Evolutionary conservation across 495 filamentous ascomycete species (phyloP).

Genomic region (Penicillium lividum): DNA sequence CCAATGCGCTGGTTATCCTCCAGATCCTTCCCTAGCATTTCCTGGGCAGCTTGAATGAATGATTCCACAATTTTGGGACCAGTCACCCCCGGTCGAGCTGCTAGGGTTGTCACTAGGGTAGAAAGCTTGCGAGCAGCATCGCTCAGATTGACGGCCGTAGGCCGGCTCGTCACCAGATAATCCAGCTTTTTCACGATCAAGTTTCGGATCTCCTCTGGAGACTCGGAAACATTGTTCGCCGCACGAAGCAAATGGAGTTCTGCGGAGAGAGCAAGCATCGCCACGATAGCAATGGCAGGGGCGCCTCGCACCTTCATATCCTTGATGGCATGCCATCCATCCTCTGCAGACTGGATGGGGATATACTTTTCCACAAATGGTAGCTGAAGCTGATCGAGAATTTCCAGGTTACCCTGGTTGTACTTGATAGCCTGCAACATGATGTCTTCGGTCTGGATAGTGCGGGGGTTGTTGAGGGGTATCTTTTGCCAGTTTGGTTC

Average conservation of each 20-base stretch:
- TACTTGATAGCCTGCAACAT: slow-evolving; percentile 88
- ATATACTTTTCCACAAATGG: slow-evolving; percentile 87
- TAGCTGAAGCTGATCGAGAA: slow-evolving; percentile 86
- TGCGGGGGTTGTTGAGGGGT: neutral
- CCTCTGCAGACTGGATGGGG: slow-evolving; percentile 67
- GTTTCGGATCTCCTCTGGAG: slow-evolving; percentile 57
- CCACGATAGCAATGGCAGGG: slow-evolving; percentile 96
- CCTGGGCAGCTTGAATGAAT: slow-evolving; percentile 78
- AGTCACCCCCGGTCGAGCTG: slow-evolving; percentile 32
- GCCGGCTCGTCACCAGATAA: slow-evolving; percentile 82
- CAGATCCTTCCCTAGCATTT: slow-evolving; percentile 85
- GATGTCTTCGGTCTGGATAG: neutral
- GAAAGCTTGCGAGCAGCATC: slow-evolving; percentile 86
- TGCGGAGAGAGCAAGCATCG: slow-evolving; percentile 81
- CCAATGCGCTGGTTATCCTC: slow-evolving; percentile 85
- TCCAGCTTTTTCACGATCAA: slow-evolving; percentile 75
- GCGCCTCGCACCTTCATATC: slow-evolving; percentile 93
- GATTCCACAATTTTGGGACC: slow-evolving; percentile 55
- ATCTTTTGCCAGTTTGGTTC: neutral
- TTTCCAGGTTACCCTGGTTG: slow-evolving; percentile 69
- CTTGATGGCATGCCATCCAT: slow-evolving; percentile 91
- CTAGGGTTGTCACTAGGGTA: slow-evolving; percentile 45
- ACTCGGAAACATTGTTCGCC: slow-evolving; percentile 32
- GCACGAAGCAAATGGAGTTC: slow-evolving; percentile 33
- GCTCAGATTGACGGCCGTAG: slow-evolving; percentile 91